Percentiles rank a stretch among this genome's conserved stretches.
Conservation (phyloP, 495 filamentous ascomycete genomes). For the Sphaerosporella brunnea region DNA sequence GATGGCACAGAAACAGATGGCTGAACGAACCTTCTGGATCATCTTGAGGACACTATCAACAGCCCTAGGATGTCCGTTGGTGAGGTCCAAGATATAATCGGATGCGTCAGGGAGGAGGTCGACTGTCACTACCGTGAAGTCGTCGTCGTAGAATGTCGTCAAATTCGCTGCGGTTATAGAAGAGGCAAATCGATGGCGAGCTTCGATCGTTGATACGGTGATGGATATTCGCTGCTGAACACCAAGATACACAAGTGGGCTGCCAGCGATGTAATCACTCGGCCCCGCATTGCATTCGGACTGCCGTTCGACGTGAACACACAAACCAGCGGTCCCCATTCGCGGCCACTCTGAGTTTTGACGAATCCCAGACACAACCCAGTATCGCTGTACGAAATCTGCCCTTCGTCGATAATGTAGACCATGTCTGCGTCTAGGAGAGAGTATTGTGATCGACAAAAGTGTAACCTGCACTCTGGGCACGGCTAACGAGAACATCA, state of each 20-base stretch:
- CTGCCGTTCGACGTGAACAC: conserved; percentile 20
- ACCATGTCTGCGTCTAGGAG: conserved; percentile 4
- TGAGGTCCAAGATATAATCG: background rate
- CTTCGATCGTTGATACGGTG: background rate
- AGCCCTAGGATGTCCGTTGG: background rate
- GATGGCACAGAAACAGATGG: background rate
- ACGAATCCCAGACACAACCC: conserved; percentile 13
- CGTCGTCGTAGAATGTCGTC: conserved; percentile 10
- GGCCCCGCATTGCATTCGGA: conserved; percentile 7
- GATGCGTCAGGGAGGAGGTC: background rate
- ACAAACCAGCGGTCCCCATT: conserved; percentile 12
- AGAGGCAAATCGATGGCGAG: conserved; percentile 13
- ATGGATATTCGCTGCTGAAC: conserved; percentile 11
- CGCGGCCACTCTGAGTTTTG: conserved; percentile 13
- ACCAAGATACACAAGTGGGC: conserved; percentile 3
- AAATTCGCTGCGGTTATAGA: conserved; percentile 14
- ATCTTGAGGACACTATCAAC: background rate
- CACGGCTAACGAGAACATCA: background rate
- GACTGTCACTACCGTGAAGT: background rate
- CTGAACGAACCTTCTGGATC: background rate
- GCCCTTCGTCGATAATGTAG: conserved; percentile 19
- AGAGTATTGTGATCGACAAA: background rate
- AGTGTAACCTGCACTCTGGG: background rate
- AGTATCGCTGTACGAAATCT: conserved; percentile 14
- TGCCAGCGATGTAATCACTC: background rate